Percentiles rank a stretch among this genome's conserved stretches.
Conservation (phyloP, 768 basidiomycete species). For the Tulasnella sp. region DNA sequence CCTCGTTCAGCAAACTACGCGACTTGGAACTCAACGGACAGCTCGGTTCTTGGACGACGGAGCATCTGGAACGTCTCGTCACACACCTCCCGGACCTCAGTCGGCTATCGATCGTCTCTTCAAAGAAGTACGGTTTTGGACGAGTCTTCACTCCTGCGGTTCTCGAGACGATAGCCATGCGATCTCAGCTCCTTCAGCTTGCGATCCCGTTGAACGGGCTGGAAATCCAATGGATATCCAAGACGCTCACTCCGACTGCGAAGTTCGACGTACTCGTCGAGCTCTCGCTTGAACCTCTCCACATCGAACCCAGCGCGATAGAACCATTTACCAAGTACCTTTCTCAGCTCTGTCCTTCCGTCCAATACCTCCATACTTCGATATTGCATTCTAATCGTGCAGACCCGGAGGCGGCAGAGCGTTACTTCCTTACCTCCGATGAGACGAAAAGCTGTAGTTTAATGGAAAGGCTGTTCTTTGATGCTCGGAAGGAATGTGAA, state of each 20-base stretch:
- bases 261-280: not conserved
- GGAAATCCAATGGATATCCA: not conserved
- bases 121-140: no score
- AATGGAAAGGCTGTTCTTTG: no score
- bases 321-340: not conserved
- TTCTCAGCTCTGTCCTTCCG: not conserved
- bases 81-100: no score
- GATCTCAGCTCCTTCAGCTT: not conserved
- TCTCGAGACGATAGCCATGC: not conserved
- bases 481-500: no score
- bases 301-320: not conserved
- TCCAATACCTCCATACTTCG: not conserved
- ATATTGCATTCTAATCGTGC: not conserved
- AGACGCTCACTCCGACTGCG: not conserved
- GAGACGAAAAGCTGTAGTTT: no score
- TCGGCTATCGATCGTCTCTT: no score
- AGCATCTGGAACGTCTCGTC: no score
- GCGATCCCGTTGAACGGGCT: not conserved
- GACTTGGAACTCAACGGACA: not conserved
- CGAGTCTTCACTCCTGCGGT: not conserved
- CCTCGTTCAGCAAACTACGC: not conserved
- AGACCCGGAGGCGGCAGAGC: no score
- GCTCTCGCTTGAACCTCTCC: not conserved
- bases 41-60: no score
- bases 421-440: no score